Conservation (phyloP, 495 filamentous ascomycete species). For the Lepidopterella palustris region DNA sequence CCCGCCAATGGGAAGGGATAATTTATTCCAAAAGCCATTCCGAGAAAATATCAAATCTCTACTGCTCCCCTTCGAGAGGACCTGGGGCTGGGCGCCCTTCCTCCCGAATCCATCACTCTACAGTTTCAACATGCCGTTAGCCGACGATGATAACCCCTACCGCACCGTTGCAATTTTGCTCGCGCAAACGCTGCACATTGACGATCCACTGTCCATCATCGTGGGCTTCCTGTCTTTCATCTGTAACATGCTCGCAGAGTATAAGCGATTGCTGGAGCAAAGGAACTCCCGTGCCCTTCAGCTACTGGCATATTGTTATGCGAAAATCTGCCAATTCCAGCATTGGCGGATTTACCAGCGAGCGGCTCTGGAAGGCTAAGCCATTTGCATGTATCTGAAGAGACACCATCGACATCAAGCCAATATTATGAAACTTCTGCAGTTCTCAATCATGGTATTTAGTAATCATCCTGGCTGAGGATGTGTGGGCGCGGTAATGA, state of each 20-base stretch:
- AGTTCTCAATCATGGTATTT: not conserved
- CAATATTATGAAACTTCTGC: not conserved
- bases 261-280: conserved; percentile 31
- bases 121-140: conserved; percentile 1
- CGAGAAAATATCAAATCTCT: not conserved
- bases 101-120: not conserved
- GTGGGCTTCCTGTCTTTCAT: conserved; percentile 37
- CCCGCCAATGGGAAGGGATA: conserved; percentile 36
- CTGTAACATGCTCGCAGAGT: conserved; percentile 31
- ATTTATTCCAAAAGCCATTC: conserved; percentile 27
- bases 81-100: not conserved
- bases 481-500: too few species aligned
- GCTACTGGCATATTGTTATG: conserved; percentile 41
- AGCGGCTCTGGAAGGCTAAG: conserved; percentile 36
- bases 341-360: conserved; percentile 41
- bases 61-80: not conserved
- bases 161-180: conserved; percentile 26
- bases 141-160: conserved; percentile 25
- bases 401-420: not conserved
- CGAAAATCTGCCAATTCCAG: conserved; percentile 33
- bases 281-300: conserved; percentile 40
- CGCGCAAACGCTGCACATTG: conserved; percentile 25
- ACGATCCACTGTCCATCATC: conserved; percentile 30
- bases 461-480: too few species aligned
- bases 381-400: conserved; percentile 28